Base-by-base conservation (phyloP, 176 grass and related monocot species). In the sorghum (Sorghum bicolor) region DNA sequence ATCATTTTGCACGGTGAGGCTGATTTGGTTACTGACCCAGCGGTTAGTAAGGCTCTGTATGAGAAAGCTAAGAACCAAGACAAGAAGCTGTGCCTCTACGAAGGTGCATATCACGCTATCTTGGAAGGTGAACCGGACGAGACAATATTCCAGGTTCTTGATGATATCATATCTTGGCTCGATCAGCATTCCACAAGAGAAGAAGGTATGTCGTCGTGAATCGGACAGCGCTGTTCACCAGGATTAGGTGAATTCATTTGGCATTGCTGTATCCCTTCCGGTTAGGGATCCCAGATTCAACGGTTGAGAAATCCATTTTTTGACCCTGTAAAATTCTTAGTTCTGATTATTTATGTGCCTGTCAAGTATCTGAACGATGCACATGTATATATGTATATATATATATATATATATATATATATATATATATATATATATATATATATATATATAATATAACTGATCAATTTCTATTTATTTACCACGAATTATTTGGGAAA, bases 81-180 rank as follows among this genome's bases (percentile, higher is more conserved):
- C 85, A 98, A 98, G 80, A 95, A 89, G 33, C 75, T 98, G 24
- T 81, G 83, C 58, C 85, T 98, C 66, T 98, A 95, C 62, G 87
- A 93, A 87, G 87, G 87, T 43, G 91, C 93, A 8, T 94, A 80
- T 19, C 96, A 98, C 53, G 47, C 96, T 38, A 83, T 95, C 65
- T 80, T 95, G 6, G 96, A 98, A 90, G 96, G 96, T 61, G 96
- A 98, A 87, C 67, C 96, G 0, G 96, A 98, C 22, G 93, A 95
- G 66, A 64, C 79, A 80, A 98, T 98, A 69, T 95, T 92, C 76
- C 89, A 83, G 53, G 96, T 91, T 81, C 86, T 98, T 5, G 34
- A 88, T 72, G 89, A 98, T 71, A 98, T 98, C 75, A 90, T 95
- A 64, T 85, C 91, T 75, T 98, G 96, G 93, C 76, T 98, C 73